These are phyloP conservation scores for Leccinum fuscescens DNA, from an alignment of 1,284 basidiomycete genomes.

Conservation along the genomic window DNA sequence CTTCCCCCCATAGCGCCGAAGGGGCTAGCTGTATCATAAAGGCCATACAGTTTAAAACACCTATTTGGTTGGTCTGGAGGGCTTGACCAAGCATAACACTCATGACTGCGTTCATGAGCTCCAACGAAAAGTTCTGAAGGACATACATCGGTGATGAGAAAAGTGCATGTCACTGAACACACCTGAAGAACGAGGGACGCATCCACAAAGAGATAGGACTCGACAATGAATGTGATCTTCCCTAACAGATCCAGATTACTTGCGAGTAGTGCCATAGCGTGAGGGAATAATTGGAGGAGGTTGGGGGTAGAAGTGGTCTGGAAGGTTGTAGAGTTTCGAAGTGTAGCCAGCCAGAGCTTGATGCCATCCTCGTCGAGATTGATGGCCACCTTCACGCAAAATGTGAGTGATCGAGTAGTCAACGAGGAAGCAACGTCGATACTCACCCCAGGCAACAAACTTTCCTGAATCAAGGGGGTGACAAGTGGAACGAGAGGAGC, in stretches of 20 bases:
- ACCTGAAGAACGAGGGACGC: slow-evolving; percentile 69
- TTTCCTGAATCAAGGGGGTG: slow-evolving; percentile 75
- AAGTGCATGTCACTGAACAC: slow-evolving; percentile 11
- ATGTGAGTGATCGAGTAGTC: slow-evolving; percentile 2
- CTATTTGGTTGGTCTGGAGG: slow-evolving; percentile 52
- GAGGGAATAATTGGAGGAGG: slow-evolving; percentile 69
- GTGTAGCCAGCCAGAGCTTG: slow-evolving; percentile 70
- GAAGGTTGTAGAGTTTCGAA: slow-evolving; percentile 67
- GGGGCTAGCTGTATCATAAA: slow-evolving; percentile 63
- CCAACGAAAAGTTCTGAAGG: slow-evolving; percentile 46
- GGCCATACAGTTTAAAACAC: slow-evolving; percentile 53
- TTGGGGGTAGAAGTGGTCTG: slow-evolving; percentile 48
- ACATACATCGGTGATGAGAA: slow-evolving; percentile 3
- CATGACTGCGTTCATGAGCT: slow-evolving; percentile 56
- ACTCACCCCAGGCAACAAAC: slow-evolving; percentile 62
- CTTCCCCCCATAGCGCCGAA: slow-evolving; percentile 62
- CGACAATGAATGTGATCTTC: slow-evolving; percentile 66
- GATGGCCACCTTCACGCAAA: slow-evolving; percentile 52
- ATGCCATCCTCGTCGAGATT: slow-evolving; percentile 81
- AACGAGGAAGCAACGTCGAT: neutral
- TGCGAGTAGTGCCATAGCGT: slow-evolving; percentile 58
- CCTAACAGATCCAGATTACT: slow-evolving; percentile 76
- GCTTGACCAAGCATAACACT: slow-evolving; percentile 49
- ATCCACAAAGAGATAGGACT: slow-evolving; percentile 80
- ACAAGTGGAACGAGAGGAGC: slow-evolving; percentile 56